Percentiles rank a stretch among this genome's conserved stretches.
These are phyloP conservation scores for Lentinus tigrinus DNA, from an alignment of 768 basidiomycete species.

Conservation along the genomic window DNA sequence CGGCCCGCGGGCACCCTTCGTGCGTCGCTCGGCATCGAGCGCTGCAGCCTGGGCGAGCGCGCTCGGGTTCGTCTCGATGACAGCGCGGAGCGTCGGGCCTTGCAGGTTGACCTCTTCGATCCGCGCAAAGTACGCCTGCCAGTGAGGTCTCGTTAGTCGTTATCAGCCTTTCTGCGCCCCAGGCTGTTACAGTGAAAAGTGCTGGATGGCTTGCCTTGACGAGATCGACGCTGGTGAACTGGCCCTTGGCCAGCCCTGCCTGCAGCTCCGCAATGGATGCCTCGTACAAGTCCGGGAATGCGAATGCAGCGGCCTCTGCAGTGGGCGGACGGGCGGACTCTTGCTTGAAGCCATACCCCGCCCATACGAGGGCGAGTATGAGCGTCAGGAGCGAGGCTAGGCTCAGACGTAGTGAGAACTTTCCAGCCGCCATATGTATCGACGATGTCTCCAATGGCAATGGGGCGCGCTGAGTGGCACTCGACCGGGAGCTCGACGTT, in stretches of 20 bases:
- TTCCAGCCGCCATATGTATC: no score
- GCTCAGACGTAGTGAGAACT: neutral
- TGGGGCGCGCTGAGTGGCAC: no score
- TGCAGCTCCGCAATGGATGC: slow-evolving; percentile 51
- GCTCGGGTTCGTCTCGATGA: slow-evolving; percentile 55
- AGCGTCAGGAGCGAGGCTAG: neutral
- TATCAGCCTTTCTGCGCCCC: neutral
- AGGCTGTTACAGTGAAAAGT: no score
- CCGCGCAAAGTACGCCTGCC: slow-evolving; percentile 61
- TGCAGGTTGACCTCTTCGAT: slow-evolving; percentile 69
- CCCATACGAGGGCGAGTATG: neutral
- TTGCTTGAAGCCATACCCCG: neutral
- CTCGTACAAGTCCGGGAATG: slow-evolving; percentile 57
- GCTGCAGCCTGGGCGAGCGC: slow-evolving; percentile 51
- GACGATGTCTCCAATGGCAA: no score
- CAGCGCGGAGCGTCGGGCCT: slow-evolving; percentile 55
- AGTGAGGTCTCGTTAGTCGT: neutral
- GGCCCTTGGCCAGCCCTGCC: slow-evolving; percentile 44
- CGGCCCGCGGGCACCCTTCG: slow-evolving; percentile 19
- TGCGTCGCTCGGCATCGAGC: slow-evolving; percentile 23
- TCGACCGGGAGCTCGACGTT: no score
- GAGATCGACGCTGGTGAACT: slow-evolving; percentile 59
- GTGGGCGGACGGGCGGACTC: no score
- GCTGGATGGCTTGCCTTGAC: slow-evolving; percentile 43
- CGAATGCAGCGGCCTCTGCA: neutral